Conservation (phyloP, 2,329 filamentous ascomycete species). For the Stachybotrys chlorohalonatus region DNA sequence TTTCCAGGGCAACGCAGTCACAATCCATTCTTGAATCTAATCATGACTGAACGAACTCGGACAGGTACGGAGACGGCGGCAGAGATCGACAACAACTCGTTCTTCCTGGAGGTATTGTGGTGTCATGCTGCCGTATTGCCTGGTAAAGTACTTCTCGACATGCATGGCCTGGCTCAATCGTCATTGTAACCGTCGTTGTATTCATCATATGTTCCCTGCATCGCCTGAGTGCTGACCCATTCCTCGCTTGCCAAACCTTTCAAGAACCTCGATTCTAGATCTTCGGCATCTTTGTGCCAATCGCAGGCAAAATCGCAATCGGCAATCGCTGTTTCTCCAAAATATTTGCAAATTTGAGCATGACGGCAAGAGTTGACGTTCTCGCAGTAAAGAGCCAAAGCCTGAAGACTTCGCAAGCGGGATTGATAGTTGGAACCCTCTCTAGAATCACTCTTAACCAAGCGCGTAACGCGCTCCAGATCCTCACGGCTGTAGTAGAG, state of each 20-base stretch:
- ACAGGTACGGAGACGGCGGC: too few species aligned
- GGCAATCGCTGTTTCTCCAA: constrained; percentile 54
- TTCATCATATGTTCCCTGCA: constrained; percentile 47
- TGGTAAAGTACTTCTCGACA: too few species aligned
- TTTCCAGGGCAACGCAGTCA: too few species aligned
- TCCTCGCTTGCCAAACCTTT: constrained; percentile 50
- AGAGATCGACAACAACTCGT: too few species aligned
- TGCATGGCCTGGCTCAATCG: too few species aligned
- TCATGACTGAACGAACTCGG: too few species aligned
- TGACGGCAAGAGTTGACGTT: constrained; percentile 66
- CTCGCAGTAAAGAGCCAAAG: constrained; percentile 76
- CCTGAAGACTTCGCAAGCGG: constrained; percentile 53
- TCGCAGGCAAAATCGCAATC: constrained; percentile 69
- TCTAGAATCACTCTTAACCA: constrained; percentile 39
- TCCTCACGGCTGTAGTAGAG: constrained; percentile 89
- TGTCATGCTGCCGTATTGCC: too few species aligned
- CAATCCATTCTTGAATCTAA: too few species aligned
- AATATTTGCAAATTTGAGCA: constrained; percentile 64
- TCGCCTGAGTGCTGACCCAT: constrained; percentile 54
- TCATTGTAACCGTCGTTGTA: constrained; percentile 36
- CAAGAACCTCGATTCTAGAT: constrained; percentile 47
- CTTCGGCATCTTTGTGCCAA: constrained; percentile 60
- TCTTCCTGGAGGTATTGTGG: too few species aligned
- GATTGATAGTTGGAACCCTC: constrained; percentile 35
- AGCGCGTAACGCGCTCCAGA: constrained; percentile 59